phyloP scores from a whole-genome alignment of 2,329 filamentous ascomycete genomes.

The Furcasterigmium furcatum region DNA sequence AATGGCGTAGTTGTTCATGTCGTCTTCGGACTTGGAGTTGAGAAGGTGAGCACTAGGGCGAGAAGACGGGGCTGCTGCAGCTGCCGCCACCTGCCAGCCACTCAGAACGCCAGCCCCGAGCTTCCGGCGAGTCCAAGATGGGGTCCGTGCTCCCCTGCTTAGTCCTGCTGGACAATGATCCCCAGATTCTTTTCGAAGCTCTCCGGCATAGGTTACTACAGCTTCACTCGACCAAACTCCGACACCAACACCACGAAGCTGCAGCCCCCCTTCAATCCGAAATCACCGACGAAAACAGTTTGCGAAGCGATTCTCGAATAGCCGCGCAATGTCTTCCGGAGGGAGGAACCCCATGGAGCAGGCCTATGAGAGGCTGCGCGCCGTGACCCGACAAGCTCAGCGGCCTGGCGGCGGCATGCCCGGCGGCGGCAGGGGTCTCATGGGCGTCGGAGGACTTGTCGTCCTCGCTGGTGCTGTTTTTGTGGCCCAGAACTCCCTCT shows the following conservation, averaged over 20 bases:
- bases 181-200: background rate
- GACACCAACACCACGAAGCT: background rate
- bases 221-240: background rate
- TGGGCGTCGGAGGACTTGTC: conserved; percentile 35
- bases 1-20: no score
- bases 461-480: conserved; percentile 46
- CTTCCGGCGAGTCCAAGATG: no score
- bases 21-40: no score
- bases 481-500: conserved; percentile 58
- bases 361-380: conserved; percentile 47
- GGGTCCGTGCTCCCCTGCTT: no score
- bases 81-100: no score
- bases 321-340: conserved; percentile 8
- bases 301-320: background rate
- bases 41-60: no score
- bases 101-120: no score
- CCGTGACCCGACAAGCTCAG: conserved; percentile 38
- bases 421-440: conserved; percentile 31
- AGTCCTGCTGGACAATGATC: background rate
- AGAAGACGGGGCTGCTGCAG: no score
- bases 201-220: no score
- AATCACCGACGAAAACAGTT: background rate
- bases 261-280: background rate
- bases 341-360: conserved; percentile 40
- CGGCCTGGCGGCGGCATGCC: conserved; percentile 37